Base-by-base conservation (phyloP, 164 flowering plant species). In the Vitis rotundifolia region DNA sequence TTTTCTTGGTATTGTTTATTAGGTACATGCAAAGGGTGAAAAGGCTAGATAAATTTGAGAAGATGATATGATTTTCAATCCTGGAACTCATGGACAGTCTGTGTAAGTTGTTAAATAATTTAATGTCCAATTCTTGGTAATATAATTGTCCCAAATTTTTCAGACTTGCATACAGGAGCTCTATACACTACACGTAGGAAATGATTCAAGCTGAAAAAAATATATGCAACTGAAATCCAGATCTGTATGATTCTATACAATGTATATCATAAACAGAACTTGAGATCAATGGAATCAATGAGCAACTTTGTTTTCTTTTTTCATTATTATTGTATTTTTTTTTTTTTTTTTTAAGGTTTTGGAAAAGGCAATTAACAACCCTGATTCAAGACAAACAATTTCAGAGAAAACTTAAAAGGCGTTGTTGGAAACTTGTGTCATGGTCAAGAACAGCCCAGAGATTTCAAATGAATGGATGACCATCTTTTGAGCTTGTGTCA, bases 11-110 rank as follows among this genome's bases (percentile, higher is more conserved):
- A 58, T 72, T 94, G 72, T 48, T 90, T 5, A 44, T 87, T 26
- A 73, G 95, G 77, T 90, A 96, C 31, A 91, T 94, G 97, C 91
- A 85, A 76, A 81, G 92, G 80, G 94, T 91, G 77, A 84, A 88
- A 78, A 83, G n/a, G 74, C 89, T 88, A 9, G 97, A 94, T 19
- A 90, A 92, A 59, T 81, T 91, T 73, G 97, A 94, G 87, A 90
- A 88, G 69, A 88, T 89, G 95, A 85, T 94, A 63, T 84, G 68
- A 79, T 55, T 28, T 44, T 31, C 13, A 7, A 49, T 29, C 28
- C 9, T 8, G 0, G 13, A 55, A 16, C 19, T 52, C 44, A 31
- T 31, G 1, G 62, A 59, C 8, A 8, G 7, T 2, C n/a, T 26
- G 55, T 22, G 2, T 11, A 14, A 2, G 4, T 9, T 11, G 48